These are phyloP conservation scores for Diaporthe aspalathi DNA, from an alignment of 2,329 filamentous ascomycete genomes.

Conservation along the genomic window DNA sequence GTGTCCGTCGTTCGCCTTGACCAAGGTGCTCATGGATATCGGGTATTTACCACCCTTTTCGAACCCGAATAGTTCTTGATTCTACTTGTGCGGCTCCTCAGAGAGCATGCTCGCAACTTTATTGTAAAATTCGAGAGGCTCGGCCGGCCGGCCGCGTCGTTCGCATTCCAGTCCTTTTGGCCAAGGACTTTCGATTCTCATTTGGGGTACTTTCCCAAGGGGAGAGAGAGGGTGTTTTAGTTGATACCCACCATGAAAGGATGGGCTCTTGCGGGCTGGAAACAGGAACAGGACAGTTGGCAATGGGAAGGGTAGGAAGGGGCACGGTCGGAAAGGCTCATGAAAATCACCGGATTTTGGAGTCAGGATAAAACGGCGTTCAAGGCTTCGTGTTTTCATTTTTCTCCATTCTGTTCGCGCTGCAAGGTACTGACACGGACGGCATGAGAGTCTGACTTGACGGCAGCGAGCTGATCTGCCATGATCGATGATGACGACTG, in stretches of 20 bases:
- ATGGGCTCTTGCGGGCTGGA: slow-evolving; percentile 11
- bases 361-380: slow-evolving; percentile 36
- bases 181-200: slow-evolving; percentile 9
- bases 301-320: neutral
- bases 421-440: slow-evolving; percentile 5
- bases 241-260: slow-evolving; percentile 20
- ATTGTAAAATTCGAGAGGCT: slow-evolving; percentile 1
- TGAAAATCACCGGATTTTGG: slow-evolving; percentile 28
- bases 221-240: neutral
- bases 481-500: slow-evolving; percentile 30
- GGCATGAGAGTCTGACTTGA: slow-evolving; percentile 18
- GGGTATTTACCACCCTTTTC: slow-evolving; percentile 17
- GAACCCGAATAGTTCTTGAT: slow-evolving; percentile 30
- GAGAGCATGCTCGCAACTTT: slow-evolving; percentile 23
- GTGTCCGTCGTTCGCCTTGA: slow-evolving; percentile 37
- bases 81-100: slow-evolving; percentile 18
- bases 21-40: slow-evolving; percentile 24
- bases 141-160: slow-evolving; percentile 33
- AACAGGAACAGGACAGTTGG: slow-evolving; percentile 8
- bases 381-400: slow-evolving; percentile 12
- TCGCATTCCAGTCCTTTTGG: slow-evolving; percentile 6
- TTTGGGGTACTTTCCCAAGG: slow-evolving; percentile 4
- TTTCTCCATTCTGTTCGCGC: neutral
- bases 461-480: slow-evolving; percentile 20
- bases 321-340: neutral